phyloP scores from a whole-genome alignment of 78 protist genomes.

The Dictyostelium intermedium region DNA sequence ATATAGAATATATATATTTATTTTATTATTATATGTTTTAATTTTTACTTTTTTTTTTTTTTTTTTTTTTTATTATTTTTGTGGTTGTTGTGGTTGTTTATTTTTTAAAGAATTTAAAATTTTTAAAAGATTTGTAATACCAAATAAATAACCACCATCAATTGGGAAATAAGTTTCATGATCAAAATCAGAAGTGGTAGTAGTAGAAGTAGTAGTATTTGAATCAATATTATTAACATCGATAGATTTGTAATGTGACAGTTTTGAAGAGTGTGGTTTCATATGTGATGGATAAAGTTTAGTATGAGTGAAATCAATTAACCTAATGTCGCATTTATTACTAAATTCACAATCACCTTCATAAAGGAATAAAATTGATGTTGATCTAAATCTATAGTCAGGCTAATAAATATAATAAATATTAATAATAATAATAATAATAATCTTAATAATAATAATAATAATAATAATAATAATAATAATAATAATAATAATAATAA shows the following conservation, averaged over 20 bases:
- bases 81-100: not conserved
- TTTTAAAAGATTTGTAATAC: constrained; percentile 37
- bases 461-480: no score
- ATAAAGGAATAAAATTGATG: constrained; percentile 47
- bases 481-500: not conserved
- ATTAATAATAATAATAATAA: not conserved
- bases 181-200: not conserved
- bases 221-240: not conserved
- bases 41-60: not conserved
- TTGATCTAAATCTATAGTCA: constrained; percentile 64
- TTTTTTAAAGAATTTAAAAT: constrained; percentile 2
- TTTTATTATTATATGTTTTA: not conserved
- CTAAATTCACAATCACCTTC: constrained; percentile 45
- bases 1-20: not conserved
- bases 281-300: constrained; percentile 20
- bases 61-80: not conserved
- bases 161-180: constrained; percentile 42
- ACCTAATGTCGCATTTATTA: constrained; percentile 44
- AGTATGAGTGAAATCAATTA: constrained; percentile 65
- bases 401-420: constrained; percentile 16
- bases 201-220: not conserved
- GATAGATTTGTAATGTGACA: constrained; percentile 29
- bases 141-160: constrained; percentile 76
- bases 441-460: no score
- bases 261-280: constrained; percentile 21